Base-by-base conservation (phyloP, 1,139 yeast species). In the Tardiomyces depauwii region DNA sequence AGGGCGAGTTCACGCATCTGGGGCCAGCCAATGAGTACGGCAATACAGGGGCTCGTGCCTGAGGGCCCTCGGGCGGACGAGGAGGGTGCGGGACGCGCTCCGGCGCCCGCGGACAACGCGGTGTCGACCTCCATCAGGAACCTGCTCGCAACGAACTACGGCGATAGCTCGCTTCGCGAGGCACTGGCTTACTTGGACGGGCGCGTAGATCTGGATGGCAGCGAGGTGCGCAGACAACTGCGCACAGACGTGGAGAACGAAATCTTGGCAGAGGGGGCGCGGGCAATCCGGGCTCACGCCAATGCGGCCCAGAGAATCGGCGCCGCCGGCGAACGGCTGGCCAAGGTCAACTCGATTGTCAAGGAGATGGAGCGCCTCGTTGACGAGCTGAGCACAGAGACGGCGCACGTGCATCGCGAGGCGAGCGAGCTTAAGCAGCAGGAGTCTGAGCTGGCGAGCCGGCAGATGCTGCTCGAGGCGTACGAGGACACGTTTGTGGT, bases 401-500 rank as follows among this genome's bases (percentile, higher is more conserved):
- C 16, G 16, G 36, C 36, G 16, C 36, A 30, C 10, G 36, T 30
- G 16, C 3, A 13, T 10, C n/a, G 36, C n/a, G 36, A 30, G 16
- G 36, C 36, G 16, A 4, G 16, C 16, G 36, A 30, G 36, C 36
- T 30, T 5, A 30, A 30, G 16, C 36, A 30, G 36, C 36, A 30
- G 36, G 16, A 30, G 36, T 4, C 36, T 12, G 36, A 30, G 36
- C 36, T 30, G 10, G 36, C 36, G 5, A 14, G 16, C 10, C 4
- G 10, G 16, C 16, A 13, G 36, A 30, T 30, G 18, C 21, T 36
- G 21, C 19, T 36, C 11, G 39, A 66, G 1, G 76, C 77, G 18
- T 82, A 86, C 58, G 77, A 79, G 52, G 68, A 72, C 4, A 76
- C 77, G 48, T 87, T 85, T 60, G 77, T 89, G 0, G 62, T 91